A percentile compares a stretch with the other conserved stretches of the same genome.
These are phyloP conservation scores for Wickerhamomyces ciferrii DNA, from an alignment of 805 yeast species.

Conservation along the genomic window DNA sequence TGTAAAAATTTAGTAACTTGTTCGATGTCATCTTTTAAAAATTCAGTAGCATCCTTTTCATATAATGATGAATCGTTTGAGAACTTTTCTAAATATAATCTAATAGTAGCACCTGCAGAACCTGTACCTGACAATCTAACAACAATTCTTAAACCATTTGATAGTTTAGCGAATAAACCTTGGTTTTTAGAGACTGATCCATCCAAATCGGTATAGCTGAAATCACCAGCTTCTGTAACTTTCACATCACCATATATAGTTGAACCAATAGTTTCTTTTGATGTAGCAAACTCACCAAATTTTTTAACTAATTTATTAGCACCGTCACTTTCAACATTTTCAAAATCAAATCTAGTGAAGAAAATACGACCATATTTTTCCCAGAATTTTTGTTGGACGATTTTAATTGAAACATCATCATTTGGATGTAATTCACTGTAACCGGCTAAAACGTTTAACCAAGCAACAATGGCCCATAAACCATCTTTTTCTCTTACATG, in stretches of 20 bases:
- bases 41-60: conserved; percentile 56
- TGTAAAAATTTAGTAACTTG: conserved; percentile 63
- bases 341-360: conserved; percentile 94
- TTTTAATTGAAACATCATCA: conserved; percentile 59
- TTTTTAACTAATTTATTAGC: conserved; percentile 64
- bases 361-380: conserved; percentile 90
- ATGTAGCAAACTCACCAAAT: conserved; percentile 36
- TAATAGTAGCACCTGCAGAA: conserved; percentile 94
- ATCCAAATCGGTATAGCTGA: conserved; percentile 89
- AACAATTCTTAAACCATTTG: conserved; percentile 78
- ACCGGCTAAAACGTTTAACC: conserved; percentile 93
- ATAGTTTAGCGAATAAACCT: conserved; percentile 80
- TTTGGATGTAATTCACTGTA: conserved; percentile 58
- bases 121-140: conserved; percentile 96
- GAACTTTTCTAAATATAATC: conserved; percentile 86
- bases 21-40: conserved; percentile 55
- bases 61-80: conserved; percentile 51
- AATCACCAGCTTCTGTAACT: conserved; percentile 79
- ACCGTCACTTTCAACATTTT: conserved; percentile 70
- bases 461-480: conserved; percentile 94
- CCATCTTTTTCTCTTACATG: conserved; percentile 98
- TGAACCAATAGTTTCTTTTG: conserved; percentile 42
- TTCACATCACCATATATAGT: conserved; percentile 40
- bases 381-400: conserved; percentile 88
- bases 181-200: conserved; percentile 86